These are phyloP conservation scores for Emmonsiellopsis sp. DNA, from an alignment of 2,329 filamentous ascomycete genomes.

Conservation along the genomic window DNA sequence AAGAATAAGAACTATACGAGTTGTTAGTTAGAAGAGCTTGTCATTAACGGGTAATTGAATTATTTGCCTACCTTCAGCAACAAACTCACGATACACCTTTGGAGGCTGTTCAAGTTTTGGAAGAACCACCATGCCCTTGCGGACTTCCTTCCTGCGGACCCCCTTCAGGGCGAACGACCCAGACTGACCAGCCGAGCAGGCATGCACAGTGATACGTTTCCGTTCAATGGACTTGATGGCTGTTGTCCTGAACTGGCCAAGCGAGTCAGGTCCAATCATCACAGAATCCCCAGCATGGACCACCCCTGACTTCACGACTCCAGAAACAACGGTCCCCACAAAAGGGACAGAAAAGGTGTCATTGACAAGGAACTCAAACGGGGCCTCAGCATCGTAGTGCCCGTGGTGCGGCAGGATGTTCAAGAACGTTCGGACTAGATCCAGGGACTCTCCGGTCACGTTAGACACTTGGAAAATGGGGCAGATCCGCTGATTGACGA, in stretches of 20 bases:
- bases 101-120: constrained; percentile 68
- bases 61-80: constrained; percentile 55
- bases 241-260: constrained; percentile 82
- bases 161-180: constrained; percentile 86
- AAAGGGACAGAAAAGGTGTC: constrained; percentile 98
- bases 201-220: constrained; percentile 81
- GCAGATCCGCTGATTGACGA: constrained; percentile 89
- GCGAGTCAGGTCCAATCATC: constrained; percentile 77
- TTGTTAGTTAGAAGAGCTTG: constrained; percentile 3
- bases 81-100: constrained; percentile 66
- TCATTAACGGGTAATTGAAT: neutral
- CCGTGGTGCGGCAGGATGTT: constrained; percentile 94
- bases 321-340: constrained; percentile 90
- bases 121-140: constrained; percentile 96
- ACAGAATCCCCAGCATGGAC: constrained; percentile 86
- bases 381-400: constrained; percentile 76
- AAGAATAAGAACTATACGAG: constrained; percentile 65
- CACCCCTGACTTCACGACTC: constrained; percentile 79
- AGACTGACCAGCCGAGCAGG: constrained; percentile 82
- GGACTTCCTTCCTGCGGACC: constrained; percentile 79
- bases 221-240: constrained; percentile 87
- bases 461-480: constrained; percentile 98
- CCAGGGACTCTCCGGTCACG: constrained; percentile 83
- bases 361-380: constrained; percentile 92
- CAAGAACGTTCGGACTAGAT: constrained; percentile 83